A percentile compares a stretch with the other conserved stretches of the same genome.
Evolutionary conservation across 441 rosid genomes (phyloP).

Genomic region (Erodium texanum): DNA sequence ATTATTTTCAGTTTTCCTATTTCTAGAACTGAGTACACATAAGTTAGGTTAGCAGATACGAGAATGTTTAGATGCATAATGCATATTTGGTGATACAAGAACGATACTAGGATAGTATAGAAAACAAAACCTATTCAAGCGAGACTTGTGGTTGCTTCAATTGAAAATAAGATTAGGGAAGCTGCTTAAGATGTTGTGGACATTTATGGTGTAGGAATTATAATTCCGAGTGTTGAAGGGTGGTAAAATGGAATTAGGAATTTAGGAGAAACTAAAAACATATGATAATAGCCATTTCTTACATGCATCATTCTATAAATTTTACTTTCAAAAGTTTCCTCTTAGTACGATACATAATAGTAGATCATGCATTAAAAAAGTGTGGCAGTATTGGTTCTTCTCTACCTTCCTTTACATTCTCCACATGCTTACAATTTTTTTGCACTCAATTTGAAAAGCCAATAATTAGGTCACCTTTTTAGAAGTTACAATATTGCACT

Average conservation of each 20-base stretch:
- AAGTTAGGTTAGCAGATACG: background rate
- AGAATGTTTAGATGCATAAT: background rate
- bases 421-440: background rate
- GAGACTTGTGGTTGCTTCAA: no score
- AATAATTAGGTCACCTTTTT: background rate
- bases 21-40: background rate
- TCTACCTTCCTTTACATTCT: background rate
- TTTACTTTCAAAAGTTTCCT: background rate
- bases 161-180: no score
- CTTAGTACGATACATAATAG: background rate
- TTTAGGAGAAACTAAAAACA: background rate
- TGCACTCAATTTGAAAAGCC: background rate
- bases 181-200: no score
- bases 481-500: background rate
- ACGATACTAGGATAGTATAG: background rate
- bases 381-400: background rate
- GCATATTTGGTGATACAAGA: background rate
- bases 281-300: background rate
- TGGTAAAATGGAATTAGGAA: no score
- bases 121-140: background rate
- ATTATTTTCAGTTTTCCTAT: background rate
- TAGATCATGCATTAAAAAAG: background rate
- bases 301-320: background rate
- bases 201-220: no score
- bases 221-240: no score